These are phyloP conservation scores for Mikania micrantha DNA, from an alignment of 129 eudicot species.

Conservation along the genomic window DNA sequence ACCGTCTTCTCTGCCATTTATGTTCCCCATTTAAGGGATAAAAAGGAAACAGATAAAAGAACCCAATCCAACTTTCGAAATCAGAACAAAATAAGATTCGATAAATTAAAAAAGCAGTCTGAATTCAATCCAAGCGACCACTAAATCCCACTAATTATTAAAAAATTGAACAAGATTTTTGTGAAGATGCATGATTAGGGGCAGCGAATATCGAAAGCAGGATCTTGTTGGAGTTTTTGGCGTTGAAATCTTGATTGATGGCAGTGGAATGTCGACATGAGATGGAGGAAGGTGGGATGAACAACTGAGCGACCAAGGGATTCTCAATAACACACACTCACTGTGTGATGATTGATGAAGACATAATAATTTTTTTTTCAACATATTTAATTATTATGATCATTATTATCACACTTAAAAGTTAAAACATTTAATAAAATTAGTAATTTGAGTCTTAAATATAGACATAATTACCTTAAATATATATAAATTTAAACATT, in stretches of 20 bases:
- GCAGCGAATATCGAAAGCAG: background rate
- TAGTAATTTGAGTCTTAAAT: no score
- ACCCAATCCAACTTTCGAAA: conserved; percentile 7
- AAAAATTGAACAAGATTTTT: background rate
- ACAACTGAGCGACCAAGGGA: background rate
- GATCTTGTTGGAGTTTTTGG: conserved; percentile 1
- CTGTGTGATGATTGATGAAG: no score
- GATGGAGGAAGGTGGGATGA: background rate
- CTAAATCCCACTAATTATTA: conserved; percentile 20
- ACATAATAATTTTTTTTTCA: background rate
- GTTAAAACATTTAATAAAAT: no score
- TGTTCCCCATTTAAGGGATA: conserved; percentile 60
- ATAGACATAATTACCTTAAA: no score
- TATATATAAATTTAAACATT: no score
- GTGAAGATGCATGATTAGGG: background rate
- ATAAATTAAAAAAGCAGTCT: background rate
- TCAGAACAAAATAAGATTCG: conserved; percentile 9
- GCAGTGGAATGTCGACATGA: conserved; percentile 9
- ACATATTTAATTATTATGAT: no score
- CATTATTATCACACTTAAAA: no score
- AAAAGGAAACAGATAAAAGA: background rate
- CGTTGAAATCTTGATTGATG: conserved; percentile 3
- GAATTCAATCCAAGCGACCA: conserved; percentile 8
- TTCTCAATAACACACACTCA: no score
- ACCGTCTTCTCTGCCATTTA: conserved; percentile 83